Evolutionary conservation across 225 moss, liverwort and hornwort species (phyloP), one percentile per base, ranked within the genome.

Genomic region (Pleurozium schreberi): DNA sequence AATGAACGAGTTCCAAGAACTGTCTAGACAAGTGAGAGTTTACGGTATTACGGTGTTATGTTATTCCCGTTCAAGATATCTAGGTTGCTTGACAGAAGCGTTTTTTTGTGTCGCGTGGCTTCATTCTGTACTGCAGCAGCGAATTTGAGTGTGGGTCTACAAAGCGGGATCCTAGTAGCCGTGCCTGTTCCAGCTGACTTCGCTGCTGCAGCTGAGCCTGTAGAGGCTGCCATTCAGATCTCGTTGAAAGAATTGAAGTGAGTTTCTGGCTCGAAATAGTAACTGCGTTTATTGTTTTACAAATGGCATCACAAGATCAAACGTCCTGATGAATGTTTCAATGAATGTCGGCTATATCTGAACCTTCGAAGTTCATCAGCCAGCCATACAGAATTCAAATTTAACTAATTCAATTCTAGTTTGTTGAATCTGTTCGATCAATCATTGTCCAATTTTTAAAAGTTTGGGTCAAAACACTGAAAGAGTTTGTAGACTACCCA

Each of bases 121-220:
- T 85, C 42, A 75, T 86, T 62, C 62, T 63, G 76, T 55, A 64
- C 30, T 91, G 88, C 95, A 98, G 97, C 71, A 28, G 91, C 92
- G 50, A 97, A 95, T 90, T 87, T 96, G 88, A 95, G 91, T 86
- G 89, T 96, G 86, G 92, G 92, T 53, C 90, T 99, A 86, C 93
- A 93, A 89, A 96, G 96, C 84, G 98, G 98, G 69, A 92, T 99
- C 75, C 90, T 99, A 31, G 91, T 99, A 80, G 97, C 94, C 62
- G 97, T 99, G 83, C 99, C 99, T 69, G 96, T 97, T 90, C 97
- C 97, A 62, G 85, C 90, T 60, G 76, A 95, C 60, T 84, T 93
- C 81, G 95, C 94, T 85, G 98, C 96, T 43, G 89, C 91, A 86
- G 96, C 97, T 84, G 95, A 94, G 79, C 89, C 92, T 65, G 95